Evolutionary conservation across 306 rosid genomes (phyloP), one percentile per base, ranked within the genome.

Genomic region (Glycine soja): DNA sequence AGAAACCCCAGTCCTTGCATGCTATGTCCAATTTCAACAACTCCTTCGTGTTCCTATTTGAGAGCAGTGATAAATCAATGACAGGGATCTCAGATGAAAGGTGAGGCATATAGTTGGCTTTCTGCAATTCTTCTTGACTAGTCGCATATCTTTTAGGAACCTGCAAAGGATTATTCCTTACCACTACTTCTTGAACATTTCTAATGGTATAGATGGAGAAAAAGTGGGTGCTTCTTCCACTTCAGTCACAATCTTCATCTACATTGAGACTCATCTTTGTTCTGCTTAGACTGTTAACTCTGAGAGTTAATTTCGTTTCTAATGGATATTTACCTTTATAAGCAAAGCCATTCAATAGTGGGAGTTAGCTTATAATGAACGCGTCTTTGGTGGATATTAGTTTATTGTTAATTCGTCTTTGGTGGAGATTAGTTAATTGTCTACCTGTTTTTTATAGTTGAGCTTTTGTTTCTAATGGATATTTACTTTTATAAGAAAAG

Each of bases 101-200:
- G 74, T 69, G 77, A 74, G 80, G 47, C 72, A 34, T 15, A 40
- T 72, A 46, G 38, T 18, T 62, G 36, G 5, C 45, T 66, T 40
- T 74, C 66, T 42, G 72, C 71, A 84, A 47, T n/a, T 84, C 86
- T 45, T 84, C 59, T 56, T 65, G 57, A 64, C 57, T 84, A 47
- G 76, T 73, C 42, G 71, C 8, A 51, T 74, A 86, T 75, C 79
- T 77, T 45, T 82, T 4, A 40, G 86, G 88, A 73, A 85, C 85
- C 2, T 72, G 42, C 53, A 68, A 74, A 42, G 79, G 86, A 50
- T 87, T 77, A 8, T 30, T 76, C 69, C 24, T 83, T 50, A 83
- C 75, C 81, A 85, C 58, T 80, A 85, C 58, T 80, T 89, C 90
- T 81, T 89, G 90, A 71, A 87, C 90, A 72, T 82, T 86, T 4